A percentile compares a stretch with the other conserved stretches of the same genome.
phyloP scores from a whole-genome alignment of 2,329 filamentous ascomycete species.

The Phoma sp. region DNA sequence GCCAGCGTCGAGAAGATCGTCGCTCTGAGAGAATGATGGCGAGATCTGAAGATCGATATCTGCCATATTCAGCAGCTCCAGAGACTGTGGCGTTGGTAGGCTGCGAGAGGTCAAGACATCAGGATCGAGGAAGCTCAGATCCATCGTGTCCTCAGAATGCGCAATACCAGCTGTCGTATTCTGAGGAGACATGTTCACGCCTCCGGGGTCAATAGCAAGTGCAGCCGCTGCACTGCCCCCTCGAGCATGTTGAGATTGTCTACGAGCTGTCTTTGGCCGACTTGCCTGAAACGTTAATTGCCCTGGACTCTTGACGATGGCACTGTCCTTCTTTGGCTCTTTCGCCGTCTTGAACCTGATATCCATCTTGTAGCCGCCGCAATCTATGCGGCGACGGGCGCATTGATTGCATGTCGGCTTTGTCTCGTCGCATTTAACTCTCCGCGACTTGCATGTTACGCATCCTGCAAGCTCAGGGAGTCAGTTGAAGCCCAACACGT shows the following conservation, averaged over 20 bases:
- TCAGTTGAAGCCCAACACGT: slow-evolving; percentile 6
- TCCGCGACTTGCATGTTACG: slow-evolving; percentile 73
- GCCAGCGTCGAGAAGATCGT: slow-evolving; percentile 1
- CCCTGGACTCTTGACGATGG: slow-evolving; percentile 37
- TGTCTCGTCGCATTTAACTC: slow-evolving; percentile 74
- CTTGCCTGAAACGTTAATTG: slow-evolving; percentile 7
- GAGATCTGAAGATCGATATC: slow-evolving; percentile 5
- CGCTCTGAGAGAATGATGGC: neutral
- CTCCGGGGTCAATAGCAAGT: neutral
- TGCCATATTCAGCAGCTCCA: slow-evolving; percentile 11
- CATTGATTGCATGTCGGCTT: slow-evolving; percentile 72
- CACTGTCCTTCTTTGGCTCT: slow-evolving; percentile 18
- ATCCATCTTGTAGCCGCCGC: slow-evolving; percentile 74
- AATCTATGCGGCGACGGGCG: slow-evolving; percentile 66
- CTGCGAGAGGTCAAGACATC: slow-evolving; percentile 4
- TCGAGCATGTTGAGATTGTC: neutral
- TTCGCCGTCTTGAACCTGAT: slow-evolving; percentile 65
- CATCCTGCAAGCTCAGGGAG: slow-evolving; percentile 59
- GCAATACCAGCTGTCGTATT: neutral
- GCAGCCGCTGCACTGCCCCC: neutral
- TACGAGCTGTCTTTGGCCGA: slow-evolving; percentile 2
- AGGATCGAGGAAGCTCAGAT: slow-evolving; percentile 13
- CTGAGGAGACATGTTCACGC: neutral
- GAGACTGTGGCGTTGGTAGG: slow-evolving; percentile 15
- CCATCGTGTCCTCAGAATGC: slow-evolving; percentile 12